A percentile compares a stretch with the other conserved stretches of the same genome.
These are phyloP conservation scores for Botrytis byssoidea DNA, from an alignment of 2,329 filamentous ascomycete genomes.

Conservation along the genomic window DNA sequence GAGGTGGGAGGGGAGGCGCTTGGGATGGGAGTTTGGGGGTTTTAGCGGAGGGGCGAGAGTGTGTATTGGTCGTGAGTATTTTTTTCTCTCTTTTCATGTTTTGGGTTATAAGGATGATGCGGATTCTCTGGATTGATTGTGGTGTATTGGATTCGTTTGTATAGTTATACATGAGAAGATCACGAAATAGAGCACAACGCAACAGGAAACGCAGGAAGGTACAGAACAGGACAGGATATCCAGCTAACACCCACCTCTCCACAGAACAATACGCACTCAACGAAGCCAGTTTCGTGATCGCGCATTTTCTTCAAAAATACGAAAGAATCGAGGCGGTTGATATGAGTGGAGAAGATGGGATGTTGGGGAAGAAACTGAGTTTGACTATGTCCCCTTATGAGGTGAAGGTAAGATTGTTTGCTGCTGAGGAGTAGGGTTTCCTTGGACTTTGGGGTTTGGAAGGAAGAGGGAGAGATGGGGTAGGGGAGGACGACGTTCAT, in stretches of 20 bases:
- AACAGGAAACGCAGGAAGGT: neutral
- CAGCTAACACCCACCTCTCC: neutral
- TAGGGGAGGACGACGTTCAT: too few species aligned
- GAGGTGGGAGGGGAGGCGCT: slow-evolving; percentile 72
- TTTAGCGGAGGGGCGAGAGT: slow-evolving; percentile 69
- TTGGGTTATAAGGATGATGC: rapidly evolving
- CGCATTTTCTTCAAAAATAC: slow-evolving; percentile 37
- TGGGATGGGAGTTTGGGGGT: slow-evolving; percentile 72
- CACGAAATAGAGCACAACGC: neutral
- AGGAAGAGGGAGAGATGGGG: neutral
- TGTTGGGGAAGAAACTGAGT: slow-evolving; percentile 27
- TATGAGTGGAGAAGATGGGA: slow-evolving; percentile 10
- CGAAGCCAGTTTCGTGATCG: slow-evolving; percentile 38
- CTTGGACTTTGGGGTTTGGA: neutral
- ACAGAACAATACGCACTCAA: slow-evolving; percentile 39
- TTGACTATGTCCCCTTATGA: slow-evolving; percentile 29
- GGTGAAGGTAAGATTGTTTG: slow-evolving; percentile 30
- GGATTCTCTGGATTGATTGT: neutral
- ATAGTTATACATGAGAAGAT: neutral
- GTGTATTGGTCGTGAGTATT: slow-evolving; percentile 59
- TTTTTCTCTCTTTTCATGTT: slow-evolving; percentile 6
- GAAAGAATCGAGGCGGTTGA: slow-evolving; percentile 29
- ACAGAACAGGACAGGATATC: neutral
- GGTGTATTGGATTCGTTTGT: neutral
- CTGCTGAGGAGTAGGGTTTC: neutral